These are phyloP conservation scores for Saccharomyces paradoxus DNA, from an alignment of 805 yeast species.

Conservation along the genomic window DNA sequence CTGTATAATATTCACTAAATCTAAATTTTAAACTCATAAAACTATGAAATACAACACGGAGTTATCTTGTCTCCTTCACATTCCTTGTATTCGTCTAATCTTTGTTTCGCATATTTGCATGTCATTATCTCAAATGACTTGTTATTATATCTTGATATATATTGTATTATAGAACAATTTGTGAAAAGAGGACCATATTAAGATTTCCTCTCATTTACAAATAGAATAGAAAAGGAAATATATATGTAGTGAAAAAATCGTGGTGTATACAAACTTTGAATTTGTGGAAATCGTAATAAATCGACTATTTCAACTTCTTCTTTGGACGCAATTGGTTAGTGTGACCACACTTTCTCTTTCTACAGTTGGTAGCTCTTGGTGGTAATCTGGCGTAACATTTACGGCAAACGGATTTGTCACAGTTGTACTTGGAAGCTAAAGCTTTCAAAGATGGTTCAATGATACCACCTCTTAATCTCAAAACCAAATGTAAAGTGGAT, in stretches of 20 bases:
- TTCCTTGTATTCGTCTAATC: too few species aligned
- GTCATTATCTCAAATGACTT: neutral
- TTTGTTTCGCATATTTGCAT: neutral
- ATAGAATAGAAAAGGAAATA: neutral
- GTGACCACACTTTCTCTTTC: constrained; percentile 99
- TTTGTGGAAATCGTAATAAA: constrained; percentile 15
- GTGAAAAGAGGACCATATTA: neutral
- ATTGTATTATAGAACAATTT: neutral
- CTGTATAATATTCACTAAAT: neutral
- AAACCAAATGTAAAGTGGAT: constrained; percentile 60
- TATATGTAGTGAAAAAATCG: neutral
- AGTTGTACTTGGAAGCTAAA: constrained; percentile 96
- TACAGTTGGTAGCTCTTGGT: constrained; percentile 99
- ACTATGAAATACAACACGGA: neutral
- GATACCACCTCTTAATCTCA: constrained; percentile 70
- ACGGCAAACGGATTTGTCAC: constrained; percentile 96
- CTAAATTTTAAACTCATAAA: neutral
- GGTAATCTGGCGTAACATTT: constrained; percentile 99
- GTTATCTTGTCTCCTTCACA: too few species aligned
- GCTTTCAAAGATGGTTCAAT: constrained; percentile 98
- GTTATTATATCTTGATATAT: neutral
- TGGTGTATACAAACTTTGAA: neutral
- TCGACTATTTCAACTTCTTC: constrained; percentile 87
- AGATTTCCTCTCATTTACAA: neutral
- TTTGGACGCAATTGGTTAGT: constrained; percentile 98